Conservation (phyloP, 345 rosid genomes). For the Rhizophora mangle region DNA sequence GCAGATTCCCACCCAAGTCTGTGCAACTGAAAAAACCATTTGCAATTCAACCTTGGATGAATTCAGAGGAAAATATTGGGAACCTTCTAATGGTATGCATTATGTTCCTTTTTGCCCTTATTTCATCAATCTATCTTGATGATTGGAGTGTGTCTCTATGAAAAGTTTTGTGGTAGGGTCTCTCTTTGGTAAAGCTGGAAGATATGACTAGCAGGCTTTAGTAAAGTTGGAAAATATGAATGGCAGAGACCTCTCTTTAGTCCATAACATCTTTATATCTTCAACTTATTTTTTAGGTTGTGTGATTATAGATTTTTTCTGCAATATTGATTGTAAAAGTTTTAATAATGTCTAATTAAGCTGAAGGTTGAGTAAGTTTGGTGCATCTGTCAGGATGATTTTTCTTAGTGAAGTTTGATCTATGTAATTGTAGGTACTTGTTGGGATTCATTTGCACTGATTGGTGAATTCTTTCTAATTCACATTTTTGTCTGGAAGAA, state of each 20-base stretch:
- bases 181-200: too few relatives aligned
- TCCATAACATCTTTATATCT: background rate
- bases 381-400: too few relatives aligned
- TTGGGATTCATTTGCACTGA: conserved; percentile 6
- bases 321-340: too few relatives aligned
- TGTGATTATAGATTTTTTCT: too few relatives aligned
- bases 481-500: background rate
- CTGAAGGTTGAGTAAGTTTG: too few relatives aligned
- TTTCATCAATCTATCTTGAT: background rate
- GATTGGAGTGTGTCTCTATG: background rate
- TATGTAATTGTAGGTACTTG: background rate
- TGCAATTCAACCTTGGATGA: conserved; percentile 78
- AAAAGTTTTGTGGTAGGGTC: too few relatives aligned
- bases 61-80: conserved; percentile 80
- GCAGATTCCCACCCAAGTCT: conserved; percentile 63
- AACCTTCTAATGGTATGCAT: conserved; percentile 88
- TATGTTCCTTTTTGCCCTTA: background rate
- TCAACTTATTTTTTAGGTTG: too few relatives aligned
- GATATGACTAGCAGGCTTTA: background rate
- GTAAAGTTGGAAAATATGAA: background rate
- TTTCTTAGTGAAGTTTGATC: background rate
- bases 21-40: conserved; percentile 73
- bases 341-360: too few relatives aligned
- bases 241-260: background rate
- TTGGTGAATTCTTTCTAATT: background rate